Conservation (phyloP, 768 basidiomycete genomes). For the Leccinellum albellum region DNA sequence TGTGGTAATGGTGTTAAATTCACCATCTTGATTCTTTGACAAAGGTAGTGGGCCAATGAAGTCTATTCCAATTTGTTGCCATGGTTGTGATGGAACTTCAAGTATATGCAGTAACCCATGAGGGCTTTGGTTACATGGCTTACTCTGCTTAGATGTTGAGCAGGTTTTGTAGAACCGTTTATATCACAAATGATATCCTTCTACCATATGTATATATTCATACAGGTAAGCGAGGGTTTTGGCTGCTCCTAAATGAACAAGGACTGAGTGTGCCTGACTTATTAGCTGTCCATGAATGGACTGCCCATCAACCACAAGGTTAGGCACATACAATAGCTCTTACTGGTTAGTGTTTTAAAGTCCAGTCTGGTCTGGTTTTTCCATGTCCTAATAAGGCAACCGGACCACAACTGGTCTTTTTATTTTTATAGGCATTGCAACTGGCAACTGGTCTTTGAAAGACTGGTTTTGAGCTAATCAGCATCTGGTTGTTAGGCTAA, state of each 20-base stretch:
- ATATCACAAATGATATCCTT: conserved; percentile 31
- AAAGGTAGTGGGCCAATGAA: conserved; percentile 37
- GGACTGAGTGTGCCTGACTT: conserved; percentile 34
- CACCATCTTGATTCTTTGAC: background rate
- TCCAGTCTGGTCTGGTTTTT: too few relatives aligned
- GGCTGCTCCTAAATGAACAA: conserved; percentile 35
- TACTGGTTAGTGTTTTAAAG: too few relatives aligned
- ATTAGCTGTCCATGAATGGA: conserved; percentile 32
- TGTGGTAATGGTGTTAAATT: conserved; percentile 26
- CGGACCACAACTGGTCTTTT: too few relatives aligned
- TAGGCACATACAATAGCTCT: too few relatives aligned
- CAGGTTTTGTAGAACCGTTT: too few relatives aligned
- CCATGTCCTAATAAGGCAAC: too few relatives aligned
- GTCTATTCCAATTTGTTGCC: conserved; percentile 39
- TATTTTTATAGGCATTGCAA: too few relatives aligned
- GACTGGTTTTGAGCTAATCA: too few relatives aligned
- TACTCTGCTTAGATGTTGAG: too few relatives aligned
- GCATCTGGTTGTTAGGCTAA: too few relatives aligned
- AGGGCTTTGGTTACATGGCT: conserved; percentile 22
- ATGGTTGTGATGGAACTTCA: conserved; percentile 27
- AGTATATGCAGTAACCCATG: conserved; percentile 28
- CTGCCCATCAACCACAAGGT: conserved; percentile 1
- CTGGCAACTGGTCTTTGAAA: too few relatives aligned
- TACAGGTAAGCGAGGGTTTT: conserved; percentile 31
- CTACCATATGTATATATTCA: conserved; percentile 33